A percentile compares a stretch with the other conserved stretches of the same genome.
phyloP scores from a whole-genome alignment of 2,329 filamentous ascomycete genomes.

The Thelonectria olida region DNA sequence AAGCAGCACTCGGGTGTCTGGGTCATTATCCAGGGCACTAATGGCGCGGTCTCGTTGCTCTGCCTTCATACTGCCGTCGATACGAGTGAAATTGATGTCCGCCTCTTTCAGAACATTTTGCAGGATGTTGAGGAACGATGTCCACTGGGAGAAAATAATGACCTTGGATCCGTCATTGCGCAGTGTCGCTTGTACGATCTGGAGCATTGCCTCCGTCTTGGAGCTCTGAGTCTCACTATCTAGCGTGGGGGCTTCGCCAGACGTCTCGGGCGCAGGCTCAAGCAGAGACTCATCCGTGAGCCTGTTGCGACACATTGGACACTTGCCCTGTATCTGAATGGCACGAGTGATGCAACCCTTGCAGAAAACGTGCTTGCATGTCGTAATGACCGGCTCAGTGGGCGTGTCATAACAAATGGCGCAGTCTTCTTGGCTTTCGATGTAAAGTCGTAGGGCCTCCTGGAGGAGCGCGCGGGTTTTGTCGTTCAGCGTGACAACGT shows the following conservation, averaged over 20 bases:
- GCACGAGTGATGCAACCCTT: constrained; percentile 76
- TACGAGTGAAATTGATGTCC: constrained; percentile 72
- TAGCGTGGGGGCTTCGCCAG: constrained; percentile 55
- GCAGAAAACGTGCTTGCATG: constrained; percentile 86
- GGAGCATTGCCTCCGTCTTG: constrained; percentile 82
- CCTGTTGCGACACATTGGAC: constrained; percentile 82
- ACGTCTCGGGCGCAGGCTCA: constrained; percentile 68
- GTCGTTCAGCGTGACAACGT: constrained; percentile 73
- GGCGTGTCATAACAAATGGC: constrained; percentile 81
- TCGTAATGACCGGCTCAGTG: constrained; percentile 80
- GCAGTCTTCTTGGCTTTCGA: constrained; percentile 85
- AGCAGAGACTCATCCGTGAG: constrained; percentile 69
- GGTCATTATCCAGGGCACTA: constrained; percentile 71
- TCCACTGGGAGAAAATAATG: constrained; percentile 82
- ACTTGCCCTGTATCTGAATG: constrained; percentile 80
- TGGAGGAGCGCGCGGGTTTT: constrained; percentile 79
- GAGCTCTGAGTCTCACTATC: constrained; percentile 76
- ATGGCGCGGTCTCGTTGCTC: constrained; percentile 77
- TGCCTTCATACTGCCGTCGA: constrained; percentile 84
- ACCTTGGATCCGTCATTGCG: constrained; percentile 72
- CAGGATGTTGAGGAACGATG: constrained; percentile 76
- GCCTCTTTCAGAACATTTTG: constrained; percentile 71
- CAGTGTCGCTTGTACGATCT: constrained; percentile 76
- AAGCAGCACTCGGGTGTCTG: constrained; percentile 77
- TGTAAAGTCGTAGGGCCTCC: constrained; percentile 77